These are phyloP conservation scores for Eucalyptus cloeziana DNA, from an alignment of 345 rosid genomes.

Conservation along the genomic window DNA sequence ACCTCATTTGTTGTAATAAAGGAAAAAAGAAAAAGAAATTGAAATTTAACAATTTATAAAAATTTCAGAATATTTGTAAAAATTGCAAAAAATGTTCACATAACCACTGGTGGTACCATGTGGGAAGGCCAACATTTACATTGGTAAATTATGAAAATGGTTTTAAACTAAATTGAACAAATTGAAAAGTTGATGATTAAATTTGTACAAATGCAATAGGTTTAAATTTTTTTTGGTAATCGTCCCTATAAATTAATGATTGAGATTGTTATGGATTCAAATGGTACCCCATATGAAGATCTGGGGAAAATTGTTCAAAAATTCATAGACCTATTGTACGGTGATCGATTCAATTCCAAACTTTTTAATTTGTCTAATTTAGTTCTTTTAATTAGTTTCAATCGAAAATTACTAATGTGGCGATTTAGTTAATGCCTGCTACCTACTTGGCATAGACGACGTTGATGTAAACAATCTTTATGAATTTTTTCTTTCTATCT, in stretches of 20 bases:
- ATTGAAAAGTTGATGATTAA: background rate
- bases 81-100: background rate
- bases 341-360: background rate
- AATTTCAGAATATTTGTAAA: background rate
- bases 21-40: background rate
- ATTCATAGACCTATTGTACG: no score
- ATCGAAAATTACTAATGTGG: background rate
- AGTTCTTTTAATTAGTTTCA: no score
- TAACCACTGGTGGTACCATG: no score
- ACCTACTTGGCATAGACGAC: background rate
- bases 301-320: no score
- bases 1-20: no score
- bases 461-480: background rate
- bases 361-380: background rate
- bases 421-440: background rate
- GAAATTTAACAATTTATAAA: background rate
- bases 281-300: background rate
- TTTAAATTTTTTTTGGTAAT: background rate
- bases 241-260: background rate
- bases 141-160: no score
- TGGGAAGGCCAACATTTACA: no score
- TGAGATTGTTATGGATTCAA: background rate
- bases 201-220: background rate
- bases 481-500: background rate
- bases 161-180: background rate